These are phyloP conservation scores for Cryptosporidium parvum DNA, from an alignment of 169 alveolate species.

Conservation along the genomic window DNA sequence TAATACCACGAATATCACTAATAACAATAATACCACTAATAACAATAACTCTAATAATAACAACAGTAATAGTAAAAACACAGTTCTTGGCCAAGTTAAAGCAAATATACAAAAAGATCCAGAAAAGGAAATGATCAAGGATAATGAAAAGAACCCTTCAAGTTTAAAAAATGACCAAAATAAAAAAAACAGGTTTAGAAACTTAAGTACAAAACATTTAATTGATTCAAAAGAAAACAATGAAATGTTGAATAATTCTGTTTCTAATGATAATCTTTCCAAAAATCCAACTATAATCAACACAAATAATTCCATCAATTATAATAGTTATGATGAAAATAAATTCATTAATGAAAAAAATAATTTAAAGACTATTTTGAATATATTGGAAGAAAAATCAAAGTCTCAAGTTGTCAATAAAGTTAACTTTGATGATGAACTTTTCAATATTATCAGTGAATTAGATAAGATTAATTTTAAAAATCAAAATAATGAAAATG, in stretches of 20 bases:
- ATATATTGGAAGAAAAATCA: constrained; percentile 32
- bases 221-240: background rate
- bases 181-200: background rate
- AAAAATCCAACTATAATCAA: background rate
- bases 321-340: background rate
- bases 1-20: too few species aligned
- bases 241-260: background rate
- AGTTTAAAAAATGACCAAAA: background rate
- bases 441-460: constrained; percentile 44
- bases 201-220: too few species aligned
- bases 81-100: background rate
- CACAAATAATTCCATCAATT: background rate
- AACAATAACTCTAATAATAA: too few species aligned
- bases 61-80: background rate
- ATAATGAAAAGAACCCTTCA: background rate
- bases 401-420: background rate
- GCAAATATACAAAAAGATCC: background rate
- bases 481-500: constrained; percentile 1
- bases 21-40: too few species aligned
- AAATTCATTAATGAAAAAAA: background rate
- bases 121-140: background rate
- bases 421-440: constrained; percentile 42
- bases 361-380: constrained; percentile 14
- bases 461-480: constrained; percentile 39
- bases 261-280: background rate